A percentile compares a stretch with the other conserved stretches of the same genome.
Conservation (phyloP, 768 basidiomycete genomes). For the Agrocybe praecox region DNA sequence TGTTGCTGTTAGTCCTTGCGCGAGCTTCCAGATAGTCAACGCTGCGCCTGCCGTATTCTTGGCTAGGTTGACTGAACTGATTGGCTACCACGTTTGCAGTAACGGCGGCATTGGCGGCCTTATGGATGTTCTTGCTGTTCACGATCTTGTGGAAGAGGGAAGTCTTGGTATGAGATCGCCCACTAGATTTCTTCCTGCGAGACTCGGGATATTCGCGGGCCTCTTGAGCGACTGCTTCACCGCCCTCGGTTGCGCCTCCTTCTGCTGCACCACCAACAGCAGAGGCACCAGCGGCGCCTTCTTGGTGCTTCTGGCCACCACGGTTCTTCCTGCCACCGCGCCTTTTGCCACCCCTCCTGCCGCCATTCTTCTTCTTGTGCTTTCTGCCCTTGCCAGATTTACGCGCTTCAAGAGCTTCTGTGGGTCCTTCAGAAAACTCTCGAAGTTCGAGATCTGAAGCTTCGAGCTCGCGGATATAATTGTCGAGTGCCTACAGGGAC, state of each 20-base stretch:
- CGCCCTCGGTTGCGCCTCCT: not conserved
- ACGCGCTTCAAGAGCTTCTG: slow-evolving; percentile 10
- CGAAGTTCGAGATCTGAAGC: not conserved
- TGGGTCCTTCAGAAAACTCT: not conserved
- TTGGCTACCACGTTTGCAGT: not conserved
- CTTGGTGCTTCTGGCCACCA: not conserved
- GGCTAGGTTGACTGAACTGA: not conserved
- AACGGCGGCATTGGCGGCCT: not conserved
- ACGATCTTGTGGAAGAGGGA: not conserved
- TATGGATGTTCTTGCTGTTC: not conserved
- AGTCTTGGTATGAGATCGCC: not conserved
- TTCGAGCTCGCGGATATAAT: slow-evolving; percentile 11
- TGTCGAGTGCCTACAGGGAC: slow-evolving; percentile 1
- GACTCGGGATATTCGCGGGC: not conserved
- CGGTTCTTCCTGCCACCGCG: not conserved
- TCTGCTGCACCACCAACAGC: not conserved
- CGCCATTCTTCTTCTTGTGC: not conserved
- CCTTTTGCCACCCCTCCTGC: not conserved
- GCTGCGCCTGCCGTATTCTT: not conserved
- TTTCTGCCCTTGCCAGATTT: not conserved
- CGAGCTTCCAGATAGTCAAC: not conserved
- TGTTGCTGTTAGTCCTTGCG: not conserved
- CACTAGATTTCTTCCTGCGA: not conserved
- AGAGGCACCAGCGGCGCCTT: not conserved
- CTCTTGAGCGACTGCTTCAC: not conserved